Evolutionary conservation across 352 stramenopile genomes (phyloP), one percentile per base, ranked within the genome.

Genomic region (Phytophthora chlamydospora): DNA sequence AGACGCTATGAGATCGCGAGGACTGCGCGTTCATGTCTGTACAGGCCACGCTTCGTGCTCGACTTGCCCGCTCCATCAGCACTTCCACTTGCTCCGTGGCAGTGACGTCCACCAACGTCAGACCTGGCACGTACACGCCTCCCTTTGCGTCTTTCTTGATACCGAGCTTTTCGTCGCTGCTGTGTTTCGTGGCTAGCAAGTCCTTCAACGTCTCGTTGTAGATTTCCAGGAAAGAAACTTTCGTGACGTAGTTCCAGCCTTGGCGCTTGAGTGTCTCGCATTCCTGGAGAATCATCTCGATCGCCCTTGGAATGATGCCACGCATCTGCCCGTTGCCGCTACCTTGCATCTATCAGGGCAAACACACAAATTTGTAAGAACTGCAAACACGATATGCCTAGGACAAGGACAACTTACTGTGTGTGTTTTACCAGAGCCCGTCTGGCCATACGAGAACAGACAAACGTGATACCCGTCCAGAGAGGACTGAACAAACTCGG

Each of bases 191-290:
- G 1, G 80, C 84, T 9, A 99, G 90, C n/a, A 99, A 68, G 71
- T 99, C 98, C 32, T 93, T 92, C 13, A 99, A 76, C 9, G 92
- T 92, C 73, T 99, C 98, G 68, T 99, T 99, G 87, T 99, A 99
- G 52, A 99, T 99, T 83, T 99, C 98, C 31, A 99, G 68, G 69
- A 99, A 99, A 0, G 93, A 98, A 6, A 98, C 97, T 64, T 96
- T 89, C 29, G 99, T 89, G 1, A 76, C 88, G 74, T 99, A 99
- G 19, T 75, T 85, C 98, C 97, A 99, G 6, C 90, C 92, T 49
- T 97, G 78, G 6, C 78, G 68, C 52, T 82, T 79, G 14, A 90
- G 65, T 1, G 62, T 43, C 43, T 76, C 63, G 58, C 75, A 89
- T 42, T 92, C 78, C n/a, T 72, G 48, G 7, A 95, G 66, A 27